Percentiles rank a stretch among this genome's conserved stretches.
These are phyloP conservation scores for Pythium aristosporum DNA, from an alignment of 352 stramenopile genomes.

Conservation along the genomic window DNA sequence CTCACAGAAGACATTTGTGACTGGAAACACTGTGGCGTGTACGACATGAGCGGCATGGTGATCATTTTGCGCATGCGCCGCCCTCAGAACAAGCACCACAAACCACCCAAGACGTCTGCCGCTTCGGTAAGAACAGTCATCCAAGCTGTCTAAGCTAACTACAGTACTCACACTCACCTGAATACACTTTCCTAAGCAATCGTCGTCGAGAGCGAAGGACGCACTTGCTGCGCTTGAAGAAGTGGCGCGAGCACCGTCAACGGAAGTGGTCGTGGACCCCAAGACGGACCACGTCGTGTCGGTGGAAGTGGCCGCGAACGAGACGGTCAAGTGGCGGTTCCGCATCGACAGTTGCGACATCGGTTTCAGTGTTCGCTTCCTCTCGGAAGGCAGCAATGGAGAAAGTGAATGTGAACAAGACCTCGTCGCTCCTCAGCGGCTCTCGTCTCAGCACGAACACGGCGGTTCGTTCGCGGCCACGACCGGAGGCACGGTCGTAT, in stretches of 20 bases:
- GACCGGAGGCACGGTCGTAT: conserved; percentile 39
- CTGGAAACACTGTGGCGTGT: conserved; percentile 52
- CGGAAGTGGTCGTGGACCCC: conserved; percentile 39
- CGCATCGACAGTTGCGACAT: conserved; percentile 51
- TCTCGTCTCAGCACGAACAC: conserved; percentile 5
- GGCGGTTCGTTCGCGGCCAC: conserved; percentile 35
- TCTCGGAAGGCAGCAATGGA: conserved; percentile 27
- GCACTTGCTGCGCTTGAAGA: conserved; percentile 38
- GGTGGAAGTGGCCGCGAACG: conserved; percentile 37
- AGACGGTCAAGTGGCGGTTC: conserved; percentile 56
- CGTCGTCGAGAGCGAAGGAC: conserved; percentile 23
- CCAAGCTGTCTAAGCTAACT: not conserved
- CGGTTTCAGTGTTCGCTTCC: conserved; percentile 48
- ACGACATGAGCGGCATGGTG: conserved; percentile 53
- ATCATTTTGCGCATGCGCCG: conserved; percentile 40
- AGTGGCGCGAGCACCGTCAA: conserved; percentile 22
- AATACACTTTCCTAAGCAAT: conserved; percentile 3
- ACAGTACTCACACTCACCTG: not conserved
- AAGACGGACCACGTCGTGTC: conserved; percentile 50
- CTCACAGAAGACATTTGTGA: conserved; percentile 45
- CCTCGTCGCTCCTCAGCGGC: conserved; percentile 36
- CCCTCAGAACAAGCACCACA: conserved; percentile 47
- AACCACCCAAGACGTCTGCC: conserved; percentile 13
- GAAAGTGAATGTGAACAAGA: conserved; percentile 32
- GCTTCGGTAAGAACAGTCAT: not conserved